These are phyloP conservation scores for Sanghuangporus baumii DNA, from an alignment of 1,284 basidiomycete genomes.

Conservation along the genomic window DNA sequence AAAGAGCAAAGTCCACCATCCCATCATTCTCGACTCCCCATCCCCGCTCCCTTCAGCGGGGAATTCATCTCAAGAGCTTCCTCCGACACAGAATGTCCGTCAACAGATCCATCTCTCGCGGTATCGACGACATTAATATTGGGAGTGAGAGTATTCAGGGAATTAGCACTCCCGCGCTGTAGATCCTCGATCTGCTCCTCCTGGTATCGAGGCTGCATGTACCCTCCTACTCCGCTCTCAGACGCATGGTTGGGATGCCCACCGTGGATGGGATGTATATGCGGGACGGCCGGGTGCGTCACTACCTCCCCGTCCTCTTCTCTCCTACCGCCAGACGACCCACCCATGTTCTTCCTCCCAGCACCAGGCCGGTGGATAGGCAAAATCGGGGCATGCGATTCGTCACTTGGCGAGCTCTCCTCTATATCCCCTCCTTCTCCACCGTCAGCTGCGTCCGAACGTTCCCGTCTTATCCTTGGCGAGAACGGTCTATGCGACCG, in stretches of 20 bases:
- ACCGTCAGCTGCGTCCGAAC: background rate
- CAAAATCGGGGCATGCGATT: conserved; percentile 6
- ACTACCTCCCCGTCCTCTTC: background rate
- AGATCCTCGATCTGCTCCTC: background rate
- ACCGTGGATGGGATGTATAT: background rate
- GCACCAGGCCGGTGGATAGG: conserved; percentile 4
- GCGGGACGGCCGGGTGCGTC: conserved; percentile 5
- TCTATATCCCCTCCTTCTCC: background rate
- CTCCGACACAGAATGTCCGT: too few relatives aligned
- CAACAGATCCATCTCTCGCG: too few relatives aligned
- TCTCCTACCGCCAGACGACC: background rate
- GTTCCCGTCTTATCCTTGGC: conserved; percentile 46
- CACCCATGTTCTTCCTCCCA: background rate
- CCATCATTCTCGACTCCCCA: too few relatives aligned
- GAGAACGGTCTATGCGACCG: conserved; percentile 71
- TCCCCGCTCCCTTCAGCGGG: too few relatives aligned
- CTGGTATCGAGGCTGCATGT: background rate
- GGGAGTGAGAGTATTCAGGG: too few relatives aligned
- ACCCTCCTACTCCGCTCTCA: background rate
- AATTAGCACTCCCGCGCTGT: too few relatives aligned
- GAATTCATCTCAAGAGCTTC: too few relatives aligned
- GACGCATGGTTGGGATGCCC: background rate
- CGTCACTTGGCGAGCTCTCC: background rate
- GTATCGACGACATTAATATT: too few relatives aligned
- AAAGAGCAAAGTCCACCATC: too few relatives aligned